Conservation (phyloP, 768 basidiomycete species). For the Termitomyces sp. region DNA sequence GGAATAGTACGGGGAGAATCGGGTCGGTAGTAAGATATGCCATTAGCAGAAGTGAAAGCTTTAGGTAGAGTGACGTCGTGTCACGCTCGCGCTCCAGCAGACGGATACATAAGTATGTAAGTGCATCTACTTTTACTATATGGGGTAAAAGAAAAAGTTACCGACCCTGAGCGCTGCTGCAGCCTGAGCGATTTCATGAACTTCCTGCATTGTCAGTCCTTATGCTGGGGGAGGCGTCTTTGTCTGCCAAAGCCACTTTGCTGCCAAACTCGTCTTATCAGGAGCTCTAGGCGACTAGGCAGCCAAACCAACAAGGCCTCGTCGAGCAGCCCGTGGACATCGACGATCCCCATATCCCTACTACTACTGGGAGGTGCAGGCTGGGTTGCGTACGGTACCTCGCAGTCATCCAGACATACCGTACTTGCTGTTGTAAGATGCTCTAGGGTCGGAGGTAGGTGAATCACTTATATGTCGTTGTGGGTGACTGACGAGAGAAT, state of each 20-base stretch:
- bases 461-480: conserved; percentile 9
- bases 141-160: conserved; percentile 15
- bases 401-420: conserved; percentile 70
- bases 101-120: no score
- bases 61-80: no score
- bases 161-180: not conserved
- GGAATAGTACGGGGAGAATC: no score
- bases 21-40: no score
- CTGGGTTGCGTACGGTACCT: conserved; percentile 57
- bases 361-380: conserved; percentile 31
- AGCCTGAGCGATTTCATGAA: conserved; percentile 13
- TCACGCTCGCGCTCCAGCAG: no score
- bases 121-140: not conserved
- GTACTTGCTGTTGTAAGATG: conserved; percentile 73
- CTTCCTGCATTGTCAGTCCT: conserved; percentile 14
- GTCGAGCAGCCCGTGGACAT: conserved; percentile 27
- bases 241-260: not conserved
- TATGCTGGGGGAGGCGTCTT: conserved; percentile 15
- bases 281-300: conserved; percentile 4
- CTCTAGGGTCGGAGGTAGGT: conserved; percentile 67
- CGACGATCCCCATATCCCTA: conserved; percentile 31
- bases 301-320: not conserved
- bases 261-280: conserved; percentile 6
- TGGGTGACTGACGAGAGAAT: conserved; percentile 17
- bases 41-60: no score